A percentile compares a stretch with the other conserved stretches of the same genome.
These are phyloP conservation scores for Kandelia obovata DNA, from an alignment of 345 rosid species.

Conservation along the genomic window DNA sequence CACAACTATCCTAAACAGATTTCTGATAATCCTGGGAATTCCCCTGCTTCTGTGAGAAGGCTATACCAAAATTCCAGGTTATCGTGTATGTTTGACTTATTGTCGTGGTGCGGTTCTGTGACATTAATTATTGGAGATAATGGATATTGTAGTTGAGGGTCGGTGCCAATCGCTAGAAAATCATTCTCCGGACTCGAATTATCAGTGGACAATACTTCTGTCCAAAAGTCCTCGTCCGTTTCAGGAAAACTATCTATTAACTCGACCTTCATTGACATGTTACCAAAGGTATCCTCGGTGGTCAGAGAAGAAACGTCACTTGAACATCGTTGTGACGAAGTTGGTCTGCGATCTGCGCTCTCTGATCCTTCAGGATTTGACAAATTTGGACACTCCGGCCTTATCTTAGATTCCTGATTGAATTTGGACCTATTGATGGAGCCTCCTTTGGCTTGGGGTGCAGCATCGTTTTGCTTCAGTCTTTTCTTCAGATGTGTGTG, in stretches of 20 bases:
- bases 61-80: slow-evolving; percentile 57
- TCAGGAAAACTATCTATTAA: slow-evolving; percentile 24
- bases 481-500: slow-evolving; percentile 75
- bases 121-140: slow-evolving; percentile 8
- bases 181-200: slow-evolving; percentile 7
- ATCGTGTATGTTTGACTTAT: slow-evolving; percentile 30
- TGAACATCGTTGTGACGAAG: slow-evolving; percentile 19
- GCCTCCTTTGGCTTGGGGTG: neutral
- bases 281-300: slow-evolving; percentile 11
- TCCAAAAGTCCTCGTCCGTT: slow-evolving; percentile 51
- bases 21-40: slow-evolving; percentile 34
- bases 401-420: slow-evolving; percentile 1
- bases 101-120: slow-evolving; percentile 6
- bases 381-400: slow-evolving; percentile 7
- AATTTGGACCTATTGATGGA: neutral
- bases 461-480: slow-evolving; percentile 24
- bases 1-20: slow-evolving; percentile 14
- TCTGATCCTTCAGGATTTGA: slow-evolving; percentile 5
- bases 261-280: slow-evolving; percentile 12
- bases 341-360: neutral
- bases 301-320: slow-evolving; percentile 32
- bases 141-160: slow-evolving; percentile 9
- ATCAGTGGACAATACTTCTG: slow-evolving; percentile 19
- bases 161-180: slow-evolving; percentile 10
- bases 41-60: slow-evolving; percentile 44